Evolutionary conservation across 2,329 filamentous ascomycete genomes (phyloP), one percentile per base, ranked within the genome.

Genomic region (Dactylonectria estremocensis): DNA sequence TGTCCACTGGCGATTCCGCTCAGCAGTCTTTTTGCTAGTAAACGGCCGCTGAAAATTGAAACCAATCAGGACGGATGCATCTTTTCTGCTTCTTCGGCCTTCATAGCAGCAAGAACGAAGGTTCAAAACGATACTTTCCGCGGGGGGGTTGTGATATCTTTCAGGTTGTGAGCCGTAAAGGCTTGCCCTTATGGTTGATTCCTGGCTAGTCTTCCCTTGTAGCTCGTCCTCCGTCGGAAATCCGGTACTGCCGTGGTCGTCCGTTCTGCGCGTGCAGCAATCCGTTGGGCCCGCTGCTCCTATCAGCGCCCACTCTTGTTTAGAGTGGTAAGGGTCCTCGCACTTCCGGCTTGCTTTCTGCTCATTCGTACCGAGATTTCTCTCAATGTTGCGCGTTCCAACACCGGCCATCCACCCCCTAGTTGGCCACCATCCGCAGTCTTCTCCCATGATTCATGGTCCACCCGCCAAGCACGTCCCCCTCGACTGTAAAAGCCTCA

Each of bases 391-490:
- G 74, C 70, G 73, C 72, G 74, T 76, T 73, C 74, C 73, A 76
- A 71, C 71, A 56, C 66, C 63, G 69, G 68, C 62, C 72, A 72
- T 69, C 68, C 46, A 37, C 49, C 70, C 69, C 70, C 62, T 69
- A 68, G 67, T 67, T 74, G 70, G 68, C 63, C 62, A 59, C 67
- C 67, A 62, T 74, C 52, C 65, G 64, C 74, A 61, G 67, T 67
- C 67, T 64, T 74, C 68, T 66, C 73, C 77, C 76, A 78, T 78
- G 75, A 78, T 77, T 77, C 77, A 78, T 78, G 77, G 75, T 73
- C 77, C 77, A 78, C 77, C 67, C 72, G 70, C 77, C 75, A 77
- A 78, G 76, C 69, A 71, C 69, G 76, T 76, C 70, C 71, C 70
- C 33, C 67, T 70, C 65, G 72, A 69, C 72, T 70, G 72, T 75